A percentile compares a stretch with the other conserved stretches of the same genome.
Evolutionary conservation across 2,329 filamentous ascomycete genomes (phyloP).

Genomic region (Neospermospora avenae): DNA sequence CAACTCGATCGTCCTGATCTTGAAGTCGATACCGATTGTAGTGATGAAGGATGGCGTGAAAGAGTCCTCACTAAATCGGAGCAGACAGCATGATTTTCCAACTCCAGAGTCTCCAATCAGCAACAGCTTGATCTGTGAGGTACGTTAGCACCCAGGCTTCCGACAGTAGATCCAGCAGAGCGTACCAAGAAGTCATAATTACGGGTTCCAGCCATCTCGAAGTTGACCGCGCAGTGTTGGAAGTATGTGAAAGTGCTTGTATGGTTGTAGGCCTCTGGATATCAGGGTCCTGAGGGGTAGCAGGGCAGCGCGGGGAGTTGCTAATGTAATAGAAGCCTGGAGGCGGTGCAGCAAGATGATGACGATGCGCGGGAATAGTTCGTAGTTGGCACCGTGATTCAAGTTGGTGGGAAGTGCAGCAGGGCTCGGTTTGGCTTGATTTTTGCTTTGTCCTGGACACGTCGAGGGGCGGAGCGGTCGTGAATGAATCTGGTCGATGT

Average conservation of each 20-base stretch:
- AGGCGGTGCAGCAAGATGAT: constrained; percentile 12
- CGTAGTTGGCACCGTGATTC: background rate
- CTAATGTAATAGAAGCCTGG: constrained; percentile 13
- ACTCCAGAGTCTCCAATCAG: constrained; percentile 99
- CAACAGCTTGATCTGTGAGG: constrained; percentile 77
- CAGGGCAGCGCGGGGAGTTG: constrained; percentile 9
- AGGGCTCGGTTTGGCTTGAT: background rate
- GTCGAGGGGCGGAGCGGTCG: background rate
- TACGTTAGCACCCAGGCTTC: constrained; percentile 15
- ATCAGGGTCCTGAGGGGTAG: constrained; percentile 14
- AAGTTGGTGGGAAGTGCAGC: background rate
- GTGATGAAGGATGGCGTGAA: constrained; percentile 99
- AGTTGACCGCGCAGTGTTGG: constrained; percentile 20
- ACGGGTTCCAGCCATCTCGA: constrained; percentile 85
- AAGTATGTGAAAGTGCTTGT: constrained; percentile 1
- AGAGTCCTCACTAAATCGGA: constrained; percentile 98
- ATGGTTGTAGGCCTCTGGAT: constrained; percentile 6
- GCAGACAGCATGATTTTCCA: constrained; percentile 97
- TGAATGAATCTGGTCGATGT: background rate
- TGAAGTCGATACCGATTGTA: constrained; percentile 99
- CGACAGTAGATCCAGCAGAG: constrained; percentile 7
- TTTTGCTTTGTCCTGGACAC: background rate
- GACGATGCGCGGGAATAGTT: constrained; percentile 5
- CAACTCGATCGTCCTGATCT: constrained; percentile 98
- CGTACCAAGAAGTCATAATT: constrained; percentile 98